These are phyloP conservation scores for Monilinia laxa DNA, from an alignment of 2,329 filamentous ascomycete species.

Conservation along the genomic window DNA sequence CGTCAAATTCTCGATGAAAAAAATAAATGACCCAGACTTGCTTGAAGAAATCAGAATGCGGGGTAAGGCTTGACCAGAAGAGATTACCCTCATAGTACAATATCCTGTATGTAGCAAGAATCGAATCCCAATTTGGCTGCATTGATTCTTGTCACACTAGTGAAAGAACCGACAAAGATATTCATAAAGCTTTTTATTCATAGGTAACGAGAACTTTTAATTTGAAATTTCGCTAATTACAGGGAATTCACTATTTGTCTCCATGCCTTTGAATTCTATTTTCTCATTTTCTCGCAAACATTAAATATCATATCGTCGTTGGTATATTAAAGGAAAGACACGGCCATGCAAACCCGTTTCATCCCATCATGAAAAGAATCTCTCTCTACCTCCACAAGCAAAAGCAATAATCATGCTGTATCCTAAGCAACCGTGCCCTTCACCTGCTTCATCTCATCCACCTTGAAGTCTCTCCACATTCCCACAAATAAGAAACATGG, in stretches of 20 bases:
- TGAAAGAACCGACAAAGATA: no score
- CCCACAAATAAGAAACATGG: constrained; percentile 45
- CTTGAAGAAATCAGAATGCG: no score
- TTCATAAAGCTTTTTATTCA: no score
- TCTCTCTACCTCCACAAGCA: neutral
- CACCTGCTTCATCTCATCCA: constrained; percentile 43
- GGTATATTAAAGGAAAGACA: neutral
- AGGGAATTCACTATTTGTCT: neutral
- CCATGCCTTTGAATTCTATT: neutral
- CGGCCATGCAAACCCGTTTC: neutral
- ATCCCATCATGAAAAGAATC: neutral
- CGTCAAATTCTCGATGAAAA: no score
- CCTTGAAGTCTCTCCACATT: constrained; percentile 50
- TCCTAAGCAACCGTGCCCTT: constrained; percentile 34
- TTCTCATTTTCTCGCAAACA: neutral
- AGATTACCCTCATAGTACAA: no score
- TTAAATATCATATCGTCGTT: neutral
- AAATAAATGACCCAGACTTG: no score
- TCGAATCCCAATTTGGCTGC: no score
- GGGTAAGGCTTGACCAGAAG: no score
- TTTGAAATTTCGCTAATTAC: neutral
- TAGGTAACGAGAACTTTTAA: no score
- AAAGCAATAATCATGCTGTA: neutral
- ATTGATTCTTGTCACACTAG: no score
- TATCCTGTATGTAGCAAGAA: no score